A percentile compares a stretch with the other conserved stretches of the same genome.
phyloP scores from a whole-genome alignment of 2,329 filamentous ascomycete genomes.

The Colletotrichum plurivorum region DNA sequence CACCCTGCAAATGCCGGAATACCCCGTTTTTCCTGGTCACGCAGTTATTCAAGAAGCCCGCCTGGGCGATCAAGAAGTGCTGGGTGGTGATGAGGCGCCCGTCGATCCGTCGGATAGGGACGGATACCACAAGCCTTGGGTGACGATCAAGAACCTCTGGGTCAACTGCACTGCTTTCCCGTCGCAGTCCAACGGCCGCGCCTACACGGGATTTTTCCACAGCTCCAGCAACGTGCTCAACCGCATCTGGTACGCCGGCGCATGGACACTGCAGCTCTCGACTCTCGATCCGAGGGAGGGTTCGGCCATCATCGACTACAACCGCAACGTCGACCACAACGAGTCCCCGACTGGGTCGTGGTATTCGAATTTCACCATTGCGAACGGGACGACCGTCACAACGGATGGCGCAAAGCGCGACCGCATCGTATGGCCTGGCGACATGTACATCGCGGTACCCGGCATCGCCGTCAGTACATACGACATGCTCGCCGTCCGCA shows the following conservation, averaged over 20 bases:
- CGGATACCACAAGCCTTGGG: constrained; percentile 44
- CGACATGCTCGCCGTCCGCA: constrained; percentile 56
- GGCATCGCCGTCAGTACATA: constrained; percentile 40
- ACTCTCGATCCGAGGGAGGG: constrained; percentile 53
- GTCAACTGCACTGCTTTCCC: constrained; percentile 58
- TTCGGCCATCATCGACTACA: constrained; percentile 52
- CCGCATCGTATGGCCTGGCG: constrained; percentile 70
- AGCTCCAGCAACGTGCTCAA: constrained; percentile 58
- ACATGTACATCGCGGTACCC: constrained; percentile 62
- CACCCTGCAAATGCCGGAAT: constrained; percentile 55
- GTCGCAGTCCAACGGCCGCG: constrained; percentile 60
- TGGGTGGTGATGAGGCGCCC: constrained; percentile 21
- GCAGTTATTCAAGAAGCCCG: background rate
- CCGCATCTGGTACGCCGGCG: constrained; percentile 60
- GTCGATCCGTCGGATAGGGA: constrained; percentile 24
- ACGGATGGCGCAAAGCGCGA: constrained; percentile 69
- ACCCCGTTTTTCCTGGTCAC: constrained; percentile 48
- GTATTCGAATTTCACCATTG: constrained; percentile 50
- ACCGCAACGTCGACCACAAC: constrained; percentile 49
- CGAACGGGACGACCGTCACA: constrained; percentile 50
- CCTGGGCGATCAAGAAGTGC: constrained; percentile 47
- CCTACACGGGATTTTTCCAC: constrained; percentile 62
- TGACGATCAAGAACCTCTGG: constrained; percentile 52
- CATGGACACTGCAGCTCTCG: constrained; percentile 53
- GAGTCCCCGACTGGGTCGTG: constrained; percentile 51